Evolutionary conservation across 2,329 filamentous ascomycete species (phyloP), one percentile per base, ranked within the genome.

Genomic region (Botrytis pseudocinerea): DNA sequence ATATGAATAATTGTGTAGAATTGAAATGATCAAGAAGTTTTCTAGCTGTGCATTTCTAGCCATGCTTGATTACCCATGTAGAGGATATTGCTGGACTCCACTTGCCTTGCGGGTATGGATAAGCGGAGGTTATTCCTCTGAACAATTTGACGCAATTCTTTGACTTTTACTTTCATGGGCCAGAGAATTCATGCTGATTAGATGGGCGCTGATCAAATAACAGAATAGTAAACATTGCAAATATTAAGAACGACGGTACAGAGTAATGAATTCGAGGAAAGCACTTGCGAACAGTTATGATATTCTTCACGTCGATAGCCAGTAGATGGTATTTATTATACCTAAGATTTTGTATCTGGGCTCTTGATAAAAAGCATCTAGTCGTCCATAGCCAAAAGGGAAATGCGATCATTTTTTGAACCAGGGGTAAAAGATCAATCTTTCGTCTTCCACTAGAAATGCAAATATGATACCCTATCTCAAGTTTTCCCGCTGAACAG

Each of bases 381-480:
- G 65, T 38, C 20, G 8, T 42, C 3, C 12, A 20, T 14, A 44
- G 20, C 38, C n/a, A 20, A 32, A 69, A 38, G n/a, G 10, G 18
- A 57, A 57, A 51, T 54, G 32, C 22, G 46, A n/a, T 66, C 35
- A 40, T 12, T 32, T 57, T 28, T 57, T 28, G n/a, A 57, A 10
- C n/a, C 10, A 25, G 9, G 20, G 32, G 14, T 20, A 28, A 25
- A 28, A 22, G 10, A 57, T 57, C 65, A 57, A 42, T 18, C n/a
- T 32, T 54, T 44, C 40, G 48, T 69, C 35, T 69, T 42, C 65
- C 65, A 69, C 51, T 69, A 6, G 48, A 10, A 42, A 69, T 69
- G 18, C n/a, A 42, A 10, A 57, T 28, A 8, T 20, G 25, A 59
- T 32, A 40, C 38, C n/a, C 10, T 16, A 54, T 38, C 18, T 42